Conservation (phyloP, 2,329 filamentous ascomycete species). For the Septoria linicola region DNA sequence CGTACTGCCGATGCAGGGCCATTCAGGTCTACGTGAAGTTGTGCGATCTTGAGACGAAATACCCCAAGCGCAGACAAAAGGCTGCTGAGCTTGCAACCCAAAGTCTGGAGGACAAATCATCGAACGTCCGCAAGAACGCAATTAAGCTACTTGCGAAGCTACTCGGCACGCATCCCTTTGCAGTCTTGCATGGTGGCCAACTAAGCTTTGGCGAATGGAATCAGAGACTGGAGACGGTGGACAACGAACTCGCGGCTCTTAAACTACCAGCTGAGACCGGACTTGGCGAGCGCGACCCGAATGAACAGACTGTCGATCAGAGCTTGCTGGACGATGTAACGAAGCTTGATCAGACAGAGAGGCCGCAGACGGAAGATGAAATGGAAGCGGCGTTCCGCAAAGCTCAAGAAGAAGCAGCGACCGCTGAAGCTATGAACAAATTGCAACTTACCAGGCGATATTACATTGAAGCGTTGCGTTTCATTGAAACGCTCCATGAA, state of each 20-base stretch:
- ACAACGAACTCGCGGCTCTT: conserved; percentile 75
- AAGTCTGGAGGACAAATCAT: conserved; percentile 96
- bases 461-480: conserved; percentile 88
- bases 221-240: conserved; percentile 74
- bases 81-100: conserved; percentile 83
- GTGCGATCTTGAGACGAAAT: conserved; percentile 93
- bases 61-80: conserved; percentile 84
- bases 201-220: conserved; percentile 85
- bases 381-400: conserved; percentile 72
- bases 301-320: conserved; percentile 70
- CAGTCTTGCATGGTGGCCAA: conserved; percentile 83
- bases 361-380: conserved; percentile 75
- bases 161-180: conserved; percentile 92
- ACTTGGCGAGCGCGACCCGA: conserved; percentile 63
- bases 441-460: conserved; percentile 85
- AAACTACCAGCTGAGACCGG: conserved; percentile 79
- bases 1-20: conserved; percentile 86
- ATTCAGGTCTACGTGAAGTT: conserved; percentile 92
- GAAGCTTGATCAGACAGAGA: conserved; percentile 65
- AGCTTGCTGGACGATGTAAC: conserved; percentile 86
- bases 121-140: conserved; percentile 90
- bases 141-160: conserved; percentile 87
- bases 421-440: conserved; percentile 82
- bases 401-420: conserved; percentile 81
- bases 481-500: conserved; percentile 86